Evolutionary conservation across 148 eudicot species (phyloP).

Genomic region (Diospyros lotus): DNA sequence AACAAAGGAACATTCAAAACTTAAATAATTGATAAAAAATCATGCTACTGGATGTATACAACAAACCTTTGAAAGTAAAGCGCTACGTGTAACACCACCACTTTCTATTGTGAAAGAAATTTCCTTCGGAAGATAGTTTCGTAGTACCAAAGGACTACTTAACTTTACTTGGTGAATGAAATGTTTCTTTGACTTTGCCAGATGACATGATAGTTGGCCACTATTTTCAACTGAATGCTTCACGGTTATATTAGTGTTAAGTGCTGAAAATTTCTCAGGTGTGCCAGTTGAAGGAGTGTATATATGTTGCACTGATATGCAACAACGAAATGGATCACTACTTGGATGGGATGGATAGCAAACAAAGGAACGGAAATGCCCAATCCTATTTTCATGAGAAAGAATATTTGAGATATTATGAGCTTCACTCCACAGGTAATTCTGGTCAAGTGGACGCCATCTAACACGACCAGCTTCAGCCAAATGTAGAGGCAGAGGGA

Average conservation of each 20-base stretch:
- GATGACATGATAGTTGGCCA: slow-evolving; percentile 22
- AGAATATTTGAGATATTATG: slow-evolving; percentile 76
- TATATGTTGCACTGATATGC: slow-evolving; percentile 68
- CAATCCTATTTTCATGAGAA: slow-evolving; percentile 58
- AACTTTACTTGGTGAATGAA: slow-evolving; percentile 68
- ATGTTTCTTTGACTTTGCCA: slow-evolving; percentile 42
- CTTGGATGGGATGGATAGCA: slow-evolving; percentile 94
- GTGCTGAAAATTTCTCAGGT: slow-evolving; percentile 28
- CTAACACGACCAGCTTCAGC: slow-evolving; percentile 88
- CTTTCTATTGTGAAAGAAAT: slow-evolving; percentile 72
- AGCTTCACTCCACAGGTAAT: slow-evolving; percentile 91
- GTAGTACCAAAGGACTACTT: slow-evolving; percentile 67
- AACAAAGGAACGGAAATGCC: slow-evolving; percentile 75
- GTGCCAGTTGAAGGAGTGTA: slow-evolving; percentile 52
- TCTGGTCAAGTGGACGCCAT: slow-evolving; percentile 91
- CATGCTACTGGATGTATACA: not conserved
- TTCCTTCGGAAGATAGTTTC: slow-evolving; percentile 67
- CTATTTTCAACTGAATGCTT: slow-evolving; percentile 29
- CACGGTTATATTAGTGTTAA: slow-evolving; percentile 17
- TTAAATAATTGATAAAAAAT: not conserved
- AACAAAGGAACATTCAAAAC: not conserved
- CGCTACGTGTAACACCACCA: slow-evolving; percentile 59
- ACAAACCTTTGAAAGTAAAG: slow-evolving; percentile 63
- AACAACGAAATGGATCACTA: slow-evolving; percentile 89
- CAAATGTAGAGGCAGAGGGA: slow-evolving; percentile 93